Base-by-base conservation (phyloP, 495 filamentous ascomycete genomes). In the Astrothelium subdiscretum region DNA sequence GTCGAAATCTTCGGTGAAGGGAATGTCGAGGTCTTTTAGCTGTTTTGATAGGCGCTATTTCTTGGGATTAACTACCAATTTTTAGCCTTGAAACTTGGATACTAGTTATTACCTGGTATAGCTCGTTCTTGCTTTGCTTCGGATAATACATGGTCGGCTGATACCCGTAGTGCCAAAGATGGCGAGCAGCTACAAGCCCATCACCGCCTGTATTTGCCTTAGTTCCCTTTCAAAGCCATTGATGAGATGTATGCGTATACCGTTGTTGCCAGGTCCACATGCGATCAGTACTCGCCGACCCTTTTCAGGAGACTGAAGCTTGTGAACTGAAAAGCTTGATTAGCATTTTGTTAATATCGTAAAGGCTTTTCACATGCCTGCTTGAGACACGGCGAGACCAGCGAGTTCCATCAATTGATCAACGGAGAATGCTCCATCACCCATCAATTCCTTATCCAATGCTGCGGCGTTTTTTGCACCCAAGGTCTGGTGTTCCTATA, bases 381-480 rank as follows among this genome's bases (percentile, higher is more conserved):
- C 92, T 81, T 98, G 91, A 4, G 92, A 91, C 2, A 98, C 94
- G 1, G 92, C 91, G 1, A 97, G 78, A 0, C 94, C 94, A 32
- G 94, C 94, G 2, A 98, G 77, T 71, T 98, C 94, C 94, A 98
- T 98, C 59, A 98, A 78, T 72, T 98, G 94, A 73, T 97, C 94
- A 43, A 98, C 80, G 2, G 91, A 95, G 77, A 92, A 98, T 24
- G 87, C 94, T 2, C 95, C 92, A 22, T 83, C 79, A 72, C 84
- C 88, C 94, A 97, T 97, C 44, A 98, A 85, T 67, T 98, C 94
- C 72, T 87, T 84, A 73, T 98, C 94, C 3, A 98, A 83, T 35
- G 88, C 87, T 0, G 87, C 86, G 2, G 94, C 92, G 68, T 90
- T 88, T 73, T 92, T 91, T 32, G 91, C 88, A 2, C 61, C 65